Evolutionary conservation across 805 yeast genomes (phyloP).

Genomic region (Cyberlindnera galapagoensis): DNA sequence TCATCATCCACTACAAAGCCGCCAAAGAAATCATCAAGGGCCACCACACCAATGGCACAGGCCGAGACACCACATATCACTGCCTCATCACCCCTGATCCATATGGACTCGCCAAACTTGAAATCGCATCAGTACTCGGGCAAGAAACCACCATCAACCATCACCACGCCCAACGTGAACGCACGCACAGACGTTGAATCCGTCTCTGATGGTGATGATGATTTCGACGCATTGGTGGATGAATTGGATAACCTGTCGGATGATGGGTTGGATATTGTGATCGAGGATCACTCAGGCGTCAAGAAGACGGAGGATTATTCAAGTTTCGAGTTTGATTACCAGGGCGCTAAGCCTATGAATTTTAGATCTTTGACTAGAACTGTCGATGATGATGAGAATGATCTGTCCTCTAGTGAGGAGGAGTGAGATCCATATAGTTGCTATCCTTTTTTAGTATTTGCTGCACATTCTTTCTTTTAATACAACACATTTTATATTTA

Average conservation of each 20-base stretch:
- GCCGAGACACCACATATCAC: constrained; percentile 3
- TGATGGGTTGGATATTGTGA: constrained; percentile 4
- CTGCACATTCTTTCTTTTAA: background rate
- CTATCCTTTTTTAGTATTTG: background rate
- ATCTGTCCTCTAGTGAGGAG: constrained; percentile 22
- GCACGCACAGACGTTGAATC: constrained; percentile 6
- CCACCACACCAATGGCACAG: constrained; percentile 1
- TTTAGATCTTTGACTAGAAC: constrained; percentile 21
- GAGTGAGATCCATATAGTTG: constrained; percentile 11
- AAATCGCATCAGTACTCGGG: constrained; percentile 11
- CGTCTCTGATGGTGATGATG: constrained; percentile 17
- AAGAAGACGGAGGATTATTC: background rate
- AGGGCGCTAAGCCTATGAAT: constrained; percentile 16
- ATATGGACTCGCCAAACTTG: constrained; percentile 1
- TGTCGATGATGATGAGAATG: constrained; percentile 17
- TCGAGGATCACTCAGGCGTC: constrained; percentile 5
- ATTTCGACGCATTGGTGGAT: constrained; percentile 18
- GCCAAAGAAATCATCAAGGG: constrained; percentile 1
- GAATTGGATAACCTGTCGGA: constrained; percentile 20
- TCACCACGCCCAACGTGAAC: constrained; percentile 11
- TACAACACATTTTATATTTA: background rate
- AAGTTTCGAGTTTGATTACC: constrained; percentile 1
- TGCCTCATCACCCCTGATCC: constrained; percentile 6
- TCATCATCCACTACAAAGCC: background rate
- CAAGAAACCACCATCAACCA: constrained; percentile 17